These are phyloP conservation scores for Glomus cerebriforme DNA, from an alignment of 192 early-diverging fungal genomes.

Conservation along the genomic window DNA sequence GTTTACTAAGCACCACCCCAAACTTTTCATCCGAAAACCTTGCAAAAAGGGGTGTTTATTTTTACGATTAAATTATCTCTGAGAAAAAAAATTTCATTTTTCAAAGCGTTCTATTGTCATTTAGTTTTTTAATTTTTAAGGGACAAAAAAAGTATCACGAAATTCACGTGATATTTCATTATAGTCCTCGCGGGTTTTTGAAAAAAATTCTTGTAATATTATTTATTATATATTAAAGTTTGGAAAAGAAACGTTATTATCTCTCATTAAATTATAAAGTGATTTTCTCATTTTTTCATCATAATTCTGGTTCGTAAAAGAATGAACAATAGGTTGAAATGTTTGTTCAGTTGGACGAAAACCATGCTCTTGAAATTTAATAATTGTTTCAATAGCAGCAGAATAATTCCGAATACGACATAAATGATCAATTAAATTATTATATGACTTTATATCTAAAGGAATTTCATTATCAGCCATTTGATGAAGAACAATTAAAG, in stretches of 20 bases:
- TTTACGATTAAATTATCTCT: too few species aligned
- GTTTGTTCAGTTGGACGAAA: neutral
- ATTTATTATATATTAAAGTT: neutral
- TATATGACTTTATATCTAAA: conserved; percentile 2
- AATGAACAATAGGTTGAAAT: neutral
- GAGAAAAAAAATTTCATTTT: too few species aligned
- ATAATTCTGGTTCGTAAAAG: neutral
- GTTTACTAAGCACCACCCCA: too few species aligned
- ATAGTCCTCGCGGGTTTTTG: too few species aligned
- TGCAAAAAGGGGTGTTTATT: too few species aligned
- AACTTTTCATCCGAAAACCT: too few species aligned
- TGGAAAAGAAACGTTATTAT: neutral
- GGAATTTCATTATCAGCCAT: conserved; percentile 5
- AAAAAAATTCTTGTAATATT: too few species aligned
- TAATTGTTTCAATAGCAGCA: neutral
- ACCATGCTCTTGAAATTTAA: conserved; percentile 19
- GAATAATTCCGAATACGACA: neutral
- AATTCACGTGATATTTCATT: too few species aligned
- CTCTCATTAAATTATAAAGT: conserved; percentile 8
- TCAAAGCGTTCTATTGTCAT: too few species aligned
- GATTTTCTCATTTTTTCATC: neutral
- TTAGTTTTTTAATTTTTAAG: too few species aligned
- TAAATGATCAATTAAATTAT: neutral
- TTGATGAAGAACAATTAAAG: conserved; percentile 14
- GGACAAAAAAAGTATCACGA: too few species aligned